Conservation (phyloP, 176 grass and related monocot species). For the Neostapfia colusana region DNA sequence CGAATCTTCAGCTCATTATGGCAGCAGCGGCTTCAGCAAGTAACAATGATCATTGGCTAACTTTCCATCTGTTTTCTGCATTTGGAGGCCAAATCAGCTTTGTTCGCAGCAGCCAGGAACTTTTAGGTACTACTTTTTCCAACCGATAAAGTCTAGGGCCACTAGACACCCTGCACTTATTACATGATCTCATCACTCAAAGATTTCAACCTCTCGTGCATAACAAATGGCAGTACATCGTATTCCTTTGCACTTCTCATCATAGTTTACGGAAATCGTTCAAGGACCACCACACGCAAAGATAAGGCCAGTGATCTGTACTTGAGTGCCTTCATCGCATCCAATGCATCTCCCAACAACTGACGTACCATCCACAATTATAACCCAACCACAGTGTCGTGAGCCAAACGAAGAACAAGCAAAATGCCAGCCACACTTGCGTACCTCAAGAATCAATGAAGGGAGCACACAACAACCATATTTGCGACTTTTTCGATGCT, state of each 20-base stretch:
- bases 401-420: slow-evolving; percentile 15
- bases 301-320: slow-evolving; percentile 45
- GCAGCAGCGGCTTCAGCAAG: slow-evolving; percentile 22
- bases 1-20: slow-evolving; percentile 31
- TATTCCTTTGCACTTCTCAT: slow-evolving; percentile 30
- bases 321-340: slow-evolving; percentile 47
- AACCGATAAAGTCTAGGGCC: slow-evolving; percentile 21
- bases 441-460: slow-evolving; percentile 30
- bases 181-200: slow-evolving; percentile 2
- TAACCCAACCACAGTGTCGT: slow-evolving; percentile 30
- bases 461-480: slow-evolving; percentile 24
- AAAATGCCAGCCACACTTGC: slow-evolving; percentile 29
- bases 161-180: slow-evolving; percentile 27
- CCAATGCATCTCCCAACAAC: slow-evolving; percentile 51
- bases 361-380: slow-evolving; percentile 36
- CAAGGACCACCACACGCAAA: slow-evolving; percentile 44
- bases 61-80: slow-evolving; percentile 30
- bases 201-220: slow-evolving; percentile 1
- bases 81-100: slow-evolving; percentile 33
- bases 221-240: slow-evolving; percentile 7
- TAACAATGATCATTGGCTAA: slow-evolving; percentile 30
- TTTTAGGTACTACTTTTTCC: slow-evolving; percentile 18
- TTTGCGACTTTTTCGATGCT: slow-evolving; percentile 1
- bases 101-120: slow-evolving; percentile 21
- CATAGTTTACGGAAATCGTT: slow-evolving; percentile 23